Evolutionary conservation across 169 alveolate genomes (phyloP).

Genomic region (Plasmodium gonderi): DNA sequence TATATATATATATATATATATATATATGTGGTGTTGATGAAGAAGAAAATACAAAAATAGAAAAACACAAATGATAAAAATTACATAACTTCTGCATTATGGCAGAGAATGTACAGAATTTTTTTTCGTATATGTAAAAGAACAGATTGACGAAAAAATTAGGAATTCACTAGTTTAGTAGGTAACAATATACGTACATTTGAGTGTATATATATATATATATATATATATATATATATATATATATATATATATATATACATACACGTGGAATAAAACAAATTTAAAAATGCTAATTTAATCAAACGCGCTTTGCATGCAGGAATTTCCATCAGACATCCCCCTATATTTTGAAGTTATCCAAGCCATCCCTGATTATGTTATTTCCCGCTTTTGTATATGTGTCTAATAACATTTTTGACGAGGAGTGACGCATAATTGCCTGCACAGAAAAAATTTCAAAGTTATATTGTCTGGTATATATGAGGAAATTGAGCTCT

Average conservation of each 20-base stretch:
- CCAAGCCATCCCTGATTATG: slow-evolving; percentile 80
- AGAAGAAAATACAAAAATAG: neutral
- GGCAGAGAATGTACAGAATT: too few species aligned
- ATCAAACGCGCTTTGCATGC: slow-evolving; percentile 10
- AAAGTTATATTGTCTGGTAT: neutral
- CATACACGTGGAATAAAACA: neutral
- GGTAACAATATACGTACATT: too few species aligned
- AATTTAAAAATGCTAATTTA: neutral
- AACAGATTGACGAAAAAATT: neutral
- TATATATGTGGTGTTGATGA: too few species aligned
- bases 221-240: neutral
- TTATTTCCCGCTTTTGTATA: slow-evolving; percentile 83
- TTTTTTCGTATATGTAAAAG: neutral
- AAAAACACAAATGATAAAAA: neutral
- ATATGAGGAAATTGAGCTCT: neutral
- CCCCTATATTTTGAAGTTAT: slow-evolving; percentile 77
- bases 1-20: too few species aligned
- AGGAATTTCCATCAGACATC: slow-evolving; percentile 17
- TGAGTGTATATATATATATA: neutral
- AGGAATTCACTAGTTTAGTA: neutral
- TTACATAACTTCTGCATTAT: neutral
- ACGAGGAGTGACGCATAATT: slow-evolving; percentile 83
- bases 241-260: neutral
- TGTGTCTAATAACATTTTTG: slow-evolving; percentile 83
- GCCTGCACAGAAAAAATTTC: slow-evolving; percentile 73